phyloP scores from a whole-genome alignment of 73 alveolate genomes.

The Tetrahymena elliotti region DNA sequence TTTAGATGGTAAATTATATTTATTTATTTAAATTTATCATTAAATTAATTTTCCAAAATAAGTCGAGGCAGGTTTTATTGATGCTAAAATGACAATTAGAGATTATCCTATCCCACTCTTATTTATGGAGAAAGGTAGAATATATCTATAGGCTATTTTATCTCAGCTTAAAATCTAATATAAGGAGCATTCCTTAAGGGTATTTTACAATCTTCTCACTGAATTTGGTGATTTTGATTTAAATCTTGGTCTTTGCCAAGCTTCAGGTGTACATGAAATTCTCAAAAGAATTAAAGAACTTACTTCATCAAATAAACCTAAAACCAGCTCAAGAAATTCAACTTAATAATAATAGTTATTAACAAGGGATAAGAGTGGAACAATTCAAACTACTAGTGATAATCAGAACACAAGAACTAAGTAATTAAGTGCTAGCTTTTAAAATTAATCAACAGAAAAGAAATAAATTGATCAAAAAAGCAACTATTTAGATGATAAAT shows the following conservation, averaged over 20 bases:
- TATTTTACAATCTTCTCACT: not conserved
- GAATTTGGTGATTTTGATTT: not conserved
- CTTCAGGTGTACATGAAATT: not conserved
- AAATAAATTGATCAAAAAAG: not conserved
- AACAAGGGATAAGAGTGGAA: not conserved
- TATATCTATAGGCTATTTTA: not conserved
- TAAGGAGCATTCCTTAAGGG: not conserved
- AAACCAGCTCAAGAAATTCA: not conserved
- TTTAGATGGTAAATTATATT: not conserved
- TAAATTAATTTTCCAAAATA: not conserved
- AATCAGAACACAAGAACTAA: not conserved
- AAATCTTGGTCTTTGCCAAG: not conserved
- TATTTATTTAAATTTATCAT: not conserved
- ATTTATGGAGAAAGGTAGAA: not conserved
- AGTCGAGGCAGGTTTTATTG: not conserved
- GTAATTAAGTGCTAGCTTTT: not conserved
- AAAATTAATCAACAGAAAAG: not conserved
- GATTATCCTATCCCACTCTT: not conserved
- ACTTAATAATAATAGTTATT: not conserved
- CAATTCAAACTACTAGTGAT: not conserved
- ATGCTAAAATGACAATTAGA: not conserved
- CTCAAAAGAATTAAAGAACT: not conserved
- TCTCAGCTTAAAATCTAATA: not conserved
- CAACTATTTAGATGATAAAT: not conserved
- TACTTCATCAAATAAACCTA: not conserved